Evolutionary conservation across 1,284 basidiomycete genomes (phyloP), one percentile per base, ranked within the genome.

Genomic region (Boletellus dicymbophilus): DNA sequence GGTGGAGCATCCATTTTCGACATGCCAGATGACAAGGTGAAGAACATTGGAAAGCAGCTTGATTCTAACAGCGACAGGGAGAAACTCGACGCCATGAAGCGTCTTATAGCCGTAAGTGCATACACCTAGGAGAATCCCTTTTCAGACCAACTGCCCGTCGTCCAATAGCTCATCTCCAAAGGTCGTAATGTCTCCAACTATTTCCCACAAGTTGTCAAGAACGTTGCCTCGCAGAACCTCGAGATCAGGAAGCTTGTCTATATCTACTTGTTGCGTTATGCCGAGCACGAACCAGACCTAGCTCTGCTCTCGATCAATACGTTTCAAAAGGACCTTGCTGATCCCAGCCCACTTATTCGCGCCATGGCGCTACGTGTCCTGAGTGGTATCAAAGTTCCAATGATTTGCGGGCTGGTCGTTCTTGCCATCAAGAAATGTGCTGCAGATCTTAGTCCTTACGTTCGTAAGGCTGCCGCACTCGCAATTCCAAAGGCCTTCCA

Each of bases 171-270:
- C 69, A 95, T 97, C 56, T 95, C 92, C 33, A 96, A 96, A 73
- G 90, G 89, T 27, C 87, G 93, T 44, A 90, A 95, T 61, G 93
- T 95, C 56, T 90, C 94, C 31, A 84, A 87, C 53, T 95, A 93
- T 78, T 97, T 96, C 62, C 91, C 95, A 5, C 89, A 91, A 66
- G 95, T 97, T 33, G 93, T 95, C 62, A 95, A 95, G 75, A 94
- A 94, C 58, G 93, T 96, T 44, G 93, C 90, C 4, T 90, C 91
- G 3, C 83, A 82, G 40, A 93, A 92, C 66, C 84, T 98, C 42
- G 95, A 98, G 70, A 90, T 98, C 58, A 86, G 95, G 56, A 98
- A 98, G 72, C 85, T 99, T 49, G 95, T 98, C 38, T 99, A 98
- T 71, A 96, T 98, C 59, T 98, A 96, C 72, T 86, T 99, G 54